Evolutionary conservation across 1,284 basidiomycete genomes (phyloP), one percentile per base, ranked within the genome.

Genomic region (Papiliotrema flavescens): DNA sequence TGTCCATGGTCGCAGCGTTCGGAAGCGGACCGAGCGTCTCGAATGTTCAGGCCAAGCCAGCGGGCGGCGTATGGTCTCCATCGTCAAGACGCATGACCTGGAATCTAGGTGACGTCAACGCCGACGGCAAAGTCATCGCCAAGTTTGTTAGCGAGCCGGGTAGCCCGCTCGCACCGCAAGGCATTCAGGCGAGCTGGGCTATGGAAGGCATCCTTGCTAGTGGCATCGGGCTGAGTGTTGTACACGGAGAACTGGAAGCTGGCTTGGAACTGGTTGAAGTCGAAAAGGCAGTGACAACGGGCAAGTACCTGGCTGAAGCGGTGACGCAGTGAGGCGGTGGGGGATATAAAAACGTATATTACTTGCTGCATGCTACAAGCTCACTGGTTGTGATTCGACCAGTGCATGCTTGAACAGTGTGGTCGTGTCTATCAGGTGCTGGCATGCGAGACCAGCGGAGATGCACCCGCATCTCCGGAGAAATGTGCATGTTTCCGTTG

Each of bases 11-110:
- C 6, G 76, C 78, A 1, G 60, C 69, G 1, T 73, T 81, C 57
- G 62, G 65, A 5, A 65, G 67, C 2, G 68, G 71, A n/a, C 68
- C 63, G 2, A 41, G 53, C 1, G 76, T 81, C 14, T 62, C 56
- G 22, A 77, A 73, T 45, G 78, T 80, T n/a, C 80, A 81, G 65
- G 76, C 79, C 14, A 82, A 81, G 62, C 81, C 81, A 0, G 62
- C 75, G 0, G 69, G 69, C 2, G 79, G 77, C 1, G 66, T 66
- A 1, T 81, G 77, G 68, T 63, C 67, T 2, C 59, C 71, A 0
- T 65, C 75, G 8, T 66, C 67, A 1, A 68, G 75, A 37, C 63
- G 67, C 7, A 70, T 81, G 59, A 63, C 67, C 1, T 80, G 80
- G 78, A 69, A 73, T 40, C 55, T 77, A 28, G 72, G 67, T 4